These are phyloP conservation scores for Gnaphalium uliginosum DNA, from an alignment of 129 eudicot species.

Conservation along the genomic window DNA sequence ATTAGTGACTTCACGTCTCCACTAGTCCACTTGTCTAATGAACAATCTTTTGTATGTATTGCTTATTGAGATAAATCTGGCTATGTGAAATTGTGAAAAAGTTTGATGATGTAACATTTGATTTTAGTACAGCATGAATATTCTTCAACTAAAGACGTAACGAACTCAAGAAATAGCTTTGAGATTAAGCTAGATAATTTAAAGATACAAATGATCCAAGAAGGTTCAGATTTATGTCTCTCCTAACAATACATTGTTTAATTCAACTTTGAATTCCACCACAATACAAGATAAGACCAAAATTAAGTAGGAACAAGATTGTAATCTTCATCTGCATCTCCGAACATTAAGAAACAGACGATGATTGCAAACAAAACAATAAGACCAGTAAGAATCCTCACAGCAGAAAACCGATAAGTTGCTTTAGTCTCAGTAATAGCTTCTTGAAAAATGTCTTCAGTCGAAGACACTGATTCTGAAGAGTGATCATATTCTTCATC, in stretches of 20 bases:
- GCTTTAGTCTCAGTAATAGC: conserved; percentile 21
- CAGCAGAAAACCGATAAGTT: conserved; percentile 3
- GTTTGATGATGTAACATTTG: too few species aligned
- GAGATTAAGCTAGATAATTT: neutral
- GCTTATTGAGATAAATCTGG: conserved; percentile 3
- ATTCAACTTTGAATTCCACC: neutral
- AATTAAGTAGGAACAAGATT: conserved; percentile 66
- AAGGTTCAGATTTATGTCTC: neutral
- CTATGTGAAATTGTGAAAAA: too few species aligned
- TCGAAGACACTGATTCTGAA: conserved; percentile 65
- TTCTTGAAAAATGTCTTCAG: conserved; percentile 37
- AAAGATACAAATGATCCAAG: neutral
- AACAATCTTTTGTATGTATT: neutral
- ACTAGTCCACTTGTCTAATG: neutral
- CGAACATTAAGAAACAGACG: conserved; percentile 38
- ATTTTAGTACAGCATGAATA: neutral
- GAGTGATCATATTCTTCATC: conserved; percentile 26
- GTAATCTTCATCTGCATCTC: conserved; percentile 33
- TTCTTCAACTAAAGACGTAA: neutral
- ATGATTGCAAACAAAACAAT: conserved; percentile 39
- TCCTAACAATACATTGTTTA: neutral
- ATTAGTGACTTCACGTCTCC: too few species aligned
- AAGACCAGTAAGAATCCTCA: conserved; percentile 24
- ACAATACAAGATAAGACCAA: conserved; percentile 20
- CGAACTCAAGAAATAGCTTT: neutral